Percentiles rank a stretch among this genome's conserved stretches.
Conservation (phyloP, 2,329 filamentous ascomycete species). For the Botrytis hyacinthi region DNA sequence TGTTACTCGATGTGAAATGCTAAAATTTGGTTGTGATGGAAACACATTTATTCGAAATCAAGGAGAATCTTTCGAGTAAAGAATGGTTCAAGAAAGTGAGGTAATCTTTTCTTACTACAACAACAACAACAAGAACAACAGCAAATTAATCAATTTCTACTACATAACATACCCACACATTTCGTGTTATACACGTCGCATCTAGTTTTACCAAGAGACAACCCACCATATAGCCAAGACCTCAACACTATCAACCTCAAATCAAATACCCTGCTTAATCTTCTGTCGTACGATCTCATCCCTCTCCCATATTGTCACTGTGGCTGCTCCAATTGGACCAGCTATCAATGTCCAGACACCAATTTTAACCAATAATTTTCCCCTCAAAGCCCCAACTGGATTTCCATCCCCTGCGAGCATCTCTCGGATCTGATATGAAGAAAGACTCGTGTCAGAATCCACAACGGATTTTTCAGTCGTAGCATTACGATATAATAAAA, state of each 20-base stretch:
- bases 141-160: background rate
- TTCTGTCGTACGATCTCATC: conserved; percentile 42
- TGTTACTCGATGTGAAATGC: background rate
- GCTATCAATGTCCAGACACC: conserved; percentile 40
- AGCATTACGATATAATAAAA: conserved; percentile 40
- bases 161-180: background rate
- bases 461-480: conserved; percentile 26
- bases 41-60: background rate
- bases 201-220: background rate
- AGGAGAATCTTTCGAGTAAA: too few relatives aligned
- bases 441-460: conserved; percentile 25
- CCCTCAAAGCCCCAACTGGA: conserved; percentile 24
- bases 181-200: background rate
- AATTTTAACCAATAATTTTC: conserved; percentile 40
- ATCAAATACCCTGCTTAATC: conserved; percentile 32
- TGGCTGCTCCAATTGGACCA: conserved; percentile 46
- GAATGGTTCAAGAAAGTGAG: background rate
- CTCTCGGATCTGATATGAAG: conserved; percentile 23
- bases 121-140: background rate
- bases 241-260: conserved; percentile 12
- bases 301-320: conserved; percentile 49
- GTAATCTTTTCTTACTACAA: background rate
- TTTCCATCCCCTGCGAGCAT: conserved; percentile 29
- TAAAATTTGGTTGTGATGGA: background rate
- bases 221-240: background rate